Evolutionary conservation across 768 basidiomycete genomes (phyloP), one percentile per base, ranked within the genome.

Genomic region (Tephrocybe sp.): DNA sequence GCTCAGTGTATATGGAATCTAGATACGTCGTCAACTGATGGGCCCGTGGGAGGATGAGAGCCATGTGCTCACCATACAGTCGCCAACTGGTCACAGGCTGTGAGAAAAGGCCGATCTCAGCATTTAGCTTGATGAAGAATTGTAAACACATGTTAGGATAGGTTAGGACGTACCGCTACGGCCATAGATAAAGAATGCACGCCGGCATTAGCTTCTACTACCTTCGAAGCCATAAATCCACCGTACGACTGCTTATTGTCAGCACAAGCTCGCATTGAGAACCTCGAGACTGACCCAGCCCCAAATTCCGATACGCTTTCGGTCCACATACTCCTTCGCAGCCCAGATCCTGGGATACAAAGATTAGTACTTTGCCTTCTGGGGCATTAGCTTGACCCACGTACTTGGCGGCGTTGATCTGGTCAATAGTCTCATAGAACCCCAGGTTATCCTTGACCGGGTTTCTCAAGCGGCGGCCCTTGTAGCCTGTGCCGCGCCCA

Each of bases 1-100:
- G 85, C 60, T 99, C 97, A 1, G 97, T 99, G 67, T 98, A 98
- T 56, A 98, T 87, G 0, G 93, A 88, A 71, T 98, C 94, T 89
- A 58, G 45, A 54, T 53, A 38, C 17, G 17, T 13, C 14, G 26
- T 45, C 46, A 47, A 39, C 17, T 55, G 49, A 60, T 50, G 48
- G 33, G 19, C 39, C n/a, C 4, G 49, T 17, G 40, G 34, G 12
- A 48, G 47, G 14, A 16, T 16, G 34, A 43, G 1, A 14, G 14
- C 34, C 46, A 52, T 51, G 38, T 55, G 57, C 78, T 65, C 62
- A 87, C 86, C 87, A 57, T 93, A 91, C 45, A 91, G 63, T 40
- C 75, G 75, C 90, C 92, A 95, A 58, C 88, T 90, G 3, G 88
- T 90, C 42, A 96, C 93, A 50, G 93, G 93, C 81, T 91, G 56